Evolutionary conservation across 345 rosid species (phyloP).

Genomic region (Citrus maxima): DNA sequence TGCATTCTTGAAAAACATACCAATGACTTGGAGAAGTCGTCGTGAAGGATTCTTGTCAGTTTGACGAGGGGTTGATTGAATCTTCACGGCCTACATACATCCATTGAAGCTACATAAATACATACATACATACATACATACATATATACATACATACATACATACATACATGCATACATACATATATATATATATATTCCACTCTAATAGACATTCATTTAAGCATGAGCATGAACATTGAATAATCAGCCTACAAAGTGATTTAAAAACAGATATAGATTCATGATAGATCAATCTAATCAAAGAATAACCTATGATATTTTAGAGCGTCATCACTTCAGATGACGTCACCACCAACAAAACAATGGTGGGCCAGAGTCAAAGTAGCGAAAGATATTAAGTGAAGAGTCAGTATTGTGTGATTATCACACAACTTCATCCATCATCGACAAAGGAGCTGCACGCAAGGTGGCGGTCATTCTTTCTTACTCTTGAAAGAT

Average conservation of each 20-base stretch:
- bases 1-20: conserved; percentile 39
- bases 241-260: background rate
- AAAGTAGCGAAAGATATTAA: background rate
- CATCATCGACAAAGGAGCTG: background rate
- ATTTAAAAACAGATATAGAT: background rate
- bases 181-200: background rate
- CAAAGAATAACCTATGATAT: background rate
- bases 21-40: conserved; percentile 84
- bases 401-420: background rate
- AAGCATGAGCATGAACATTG: background rate
- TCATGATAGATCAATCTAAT: background rate
- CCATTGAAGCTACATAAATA: conserved; percentile 12
- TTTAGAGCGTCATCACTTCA: background rate
- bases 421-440: background rate
- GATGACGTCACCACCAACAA: background rate
- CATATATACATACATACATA: background rate
- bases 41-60: conserved; percentile 58
- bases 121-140: background rate
- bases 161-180: background rate
- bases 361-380: background rate
- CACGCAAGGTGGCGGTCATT: background rate
- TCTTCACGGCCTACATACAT: conserved; percentile 51
- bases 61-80: conserved; percentile 56
- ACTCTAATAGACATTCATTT: background rate
- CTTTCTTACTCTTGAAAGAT: background rate